Conservation (phyloP, 495 filamentous ascomycete genomes). For the Hypoxylon fragiforme region DNA sequence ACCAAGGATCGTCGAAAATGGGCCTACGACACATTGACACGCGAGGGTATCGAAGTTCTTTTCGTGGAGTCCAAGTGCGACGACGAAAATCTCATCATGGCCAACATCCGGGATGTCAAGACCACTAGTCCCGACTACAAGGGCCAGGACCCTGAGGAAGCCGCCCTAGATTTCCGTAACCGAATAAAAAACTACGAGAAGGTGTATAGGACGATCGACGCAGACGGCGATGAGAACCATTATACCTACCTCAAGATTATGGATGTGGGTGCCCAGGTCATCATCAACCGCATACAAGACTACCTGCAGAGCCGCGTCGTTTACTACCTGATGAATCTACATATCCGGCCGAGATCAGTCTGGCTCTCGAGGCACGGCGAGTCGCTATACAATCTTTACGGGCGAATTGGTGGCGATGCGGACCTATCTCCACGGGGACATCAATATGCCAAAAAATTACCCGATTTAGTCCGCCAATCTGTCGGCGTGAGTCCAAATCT, state of each 20-base stretch:
- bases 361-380: conserved; percentile 98
- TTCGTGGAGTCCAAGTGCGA: conserved; percentile 97
- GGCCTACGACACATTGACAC: conserved; percentile 76
- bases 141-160: conserved; percentile 89
- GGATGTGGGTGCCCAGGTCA: conserved; percentile 90
- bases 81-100: conserved; percentile 91
- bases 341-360: conserved; percentile 95
- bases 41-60: conserved; percentile 80
- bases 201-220: conserved; percentile 89
- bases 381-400: conserved; percentile 84
- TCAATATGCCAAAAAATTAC: conserved; percentile 79
- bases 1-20: conserved; percentile 86
- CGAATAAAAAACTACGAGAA: conserved; percentile 96
- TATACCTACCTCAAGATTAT: conserved; percentile 96
- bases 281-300: conserved; percentile 96
- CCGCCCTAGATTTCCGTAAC: conserved; percentile 87
- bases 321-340: conserved; percentile 97
- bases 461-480: conserved; percentile 77
- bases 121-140: conserved; percentile 92
- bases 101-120: conserved; percentile 97
- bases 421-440: conserved; percentile 83
- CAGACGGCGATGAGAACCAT: conserved; percentile 70
- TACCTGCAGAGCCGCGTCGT: conserved; percentile 95
- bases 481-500: conserved; percentile 60
- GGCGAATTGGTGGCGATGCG: conserved; percentile 90